Conservation (phyloP, 1,284 basidiomycete species). For the Apiotrichum akiyoshidainum region DNA sequence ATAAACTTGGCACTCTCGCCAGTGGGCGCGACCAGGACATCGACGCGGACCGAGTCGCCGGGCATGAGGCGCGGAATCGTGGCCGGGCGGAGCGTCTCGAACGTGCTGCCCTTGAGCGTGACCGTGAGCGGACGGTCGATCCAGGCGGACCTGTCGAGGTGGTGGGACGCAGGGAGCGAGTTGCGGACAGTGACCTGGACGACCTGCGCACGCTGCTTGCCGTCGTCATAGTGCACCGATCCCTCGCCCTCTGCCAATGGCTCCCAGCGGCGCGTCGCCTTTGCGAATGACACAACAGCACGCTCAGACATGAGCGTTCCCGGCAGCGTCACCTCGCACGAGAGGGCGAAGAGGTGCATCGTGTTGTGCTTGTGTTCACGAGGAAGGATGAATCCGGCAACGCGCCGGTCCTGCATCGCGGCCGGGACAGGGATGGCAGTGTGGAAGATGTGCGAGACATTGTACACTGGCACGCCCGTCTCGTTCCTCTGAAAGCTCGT, state of each 20-base stretch:
- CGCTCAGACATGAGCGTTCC: neutral
- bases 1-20: neutral
- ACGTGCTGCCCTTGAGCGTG: neutral
- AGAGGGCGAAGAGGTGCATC: slow-evolving; percentile 21
- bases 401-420: neutral
- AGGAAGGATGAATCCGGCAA: slow-evolving; percentile 8
- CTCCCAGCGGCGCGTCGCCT: slow-evolving; percentile 20
- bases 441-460: slow-evolving; percentile 21
- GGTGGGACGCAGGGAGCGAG: slow-evolving; percentile 2
- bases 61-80: slow-evolving; percentile 18
- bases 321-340: neutral
- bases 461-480: slow-evolving; percentile 7
- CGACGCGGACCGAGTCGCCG: slow-evolving; percentile 19
- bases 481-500: slow-evolving; percentile 16
- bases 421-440: slow-evolving; percentile 10
- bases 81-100: slow-evolving; percentile 3
- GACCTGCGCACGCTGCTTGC: slow-evolving; percentile 9
- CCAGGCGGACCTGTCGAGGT: slow-evolving; percentile 12
- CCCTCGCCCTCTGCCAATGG: neutral
- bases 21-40: slow-evolving; percentile 14
- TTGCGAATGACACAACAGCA: neutral
- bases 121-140: neutral
- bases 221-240: too few relatives aligned
- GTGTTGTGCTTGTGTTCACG: slow-evolving; percentile 7
- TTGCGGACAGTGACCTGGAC: slow-evolving; percentile 17